Base-by-base conservation (phyloP, 2,329 filamentous ascomycete genomes). In the Aureobasidium melanogenum region DNA sequence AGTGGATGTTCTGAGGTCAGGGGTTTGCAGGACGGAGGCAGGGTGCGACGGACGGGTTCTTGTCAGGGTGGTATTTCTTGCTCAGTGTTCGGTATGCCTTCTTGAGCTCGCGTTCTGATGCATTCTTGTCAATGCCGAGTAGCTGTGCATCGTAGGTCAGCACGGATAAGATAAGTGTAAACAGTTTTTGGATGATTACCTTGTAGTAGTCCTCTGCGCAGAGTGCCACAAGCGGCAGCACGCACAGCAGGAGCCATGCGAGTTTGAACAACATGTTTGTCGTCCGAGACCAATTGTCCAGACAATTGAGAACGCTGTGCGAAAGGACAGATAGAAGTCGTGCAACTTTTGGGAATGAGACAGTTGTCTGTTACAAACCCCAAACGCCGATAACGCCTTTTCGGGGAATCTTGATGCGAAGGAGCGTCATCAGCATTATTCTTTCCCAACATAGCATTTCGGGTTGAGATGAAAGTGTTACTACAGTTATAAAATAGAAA, bases 31-130 rank as follows among this genome's bases (percentile, higher is more conserved):
- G 10, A 34, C 12, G 30, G 17, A 43, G 30, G 43, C 15, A 24
- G 44, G 62, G 50, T 46, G 28, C 26, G 28, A 47, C 88, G 69
- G 83, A 94, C 88, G 93, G 91, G 69, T 97, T 97, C 83, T 99
- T 99, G 76, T 99, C 94, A 3, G 94, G 94, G 72, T 99, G 94
- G 74, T 84, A 97, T 74, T 95, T 96, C 76, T 97, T 97, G 79
- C 89, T 95, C 12, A 99, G 81, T 63, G 85, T 87, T 63, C 92
- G 85, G 76, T 99, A 99, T 24, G 94, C 92, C 48, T 89, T 88
- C 76, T 99, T 99, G 72, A 99, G 88, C 69, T 97, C 88, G 70
- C 87, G 86, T 59, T 96, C 91, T 50, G 84, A 87, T 17, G 93
- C 93, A 63, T 87, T 80, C 70, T 85, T 91, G 70, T 87, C 83